Evolutionary conservation across 2,329 filamentous ascomycete species (phyloP).

Genomic region (Lasiodiplodia sp.): DNA sequence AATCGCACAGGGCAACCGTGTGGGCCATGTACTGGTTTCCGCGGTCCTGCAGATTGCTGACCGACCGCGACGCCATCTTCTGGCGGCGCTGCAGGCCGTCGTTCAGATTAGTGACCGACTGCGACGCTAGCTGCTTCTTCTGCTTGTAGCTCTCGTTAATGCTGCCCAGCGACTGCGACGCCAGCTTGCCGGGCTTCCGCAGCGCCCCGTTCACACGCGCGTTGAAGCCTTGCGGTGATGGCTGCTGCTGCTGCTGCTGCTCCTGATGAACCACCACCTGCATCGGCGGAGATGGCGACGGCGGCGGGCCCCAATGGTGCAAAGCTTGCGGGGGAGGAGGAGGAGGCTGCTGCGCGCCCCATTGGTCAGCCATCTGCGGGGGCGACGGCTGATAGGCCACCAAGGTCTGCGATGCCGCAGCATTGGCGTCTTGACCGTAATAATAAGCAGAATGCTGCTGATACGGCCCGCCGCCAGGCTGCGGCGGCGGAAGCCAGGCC

Average conservation of each 20-base stretch:
- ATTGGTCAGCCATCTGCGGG: background rate
- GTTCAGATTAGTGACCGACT: slow-evolving; percentile 19
- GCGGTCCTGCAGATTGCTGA: slow-evolving; percentile 30
- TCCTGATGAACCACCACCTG: background rate
- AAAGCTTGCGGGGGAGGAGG: slow-evolving; percentile 1
- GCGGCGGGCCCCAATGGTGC: slow-evolving; percentile 3
- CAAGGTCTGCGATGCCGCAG: background rate
- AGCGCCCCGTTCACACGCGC: slow-evolving; percentile 11
- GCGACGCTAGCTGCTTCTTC: slow-evolving; percentile 17
- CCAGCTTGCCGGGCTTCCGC: slow-evolving; percentile 14
- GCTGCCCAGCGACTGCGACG: slow-evolving; percentile 23
- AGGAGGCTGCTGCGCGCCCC: slow-evolving; percentile 6
- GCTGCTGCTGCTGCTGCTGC: slow-evolving; percentile 4
- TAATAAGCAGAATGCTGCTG: background rate
- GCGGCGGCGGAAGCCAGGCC: slow-evolving; percentile 5
- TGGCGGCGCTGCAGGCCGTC: slow-evolving; percentile 15
- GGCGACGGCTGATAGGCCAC: slow-evolving; percentile 19
- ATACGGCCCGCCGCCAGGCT: background rate
- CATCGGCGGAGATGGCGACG: slow-evolving; percentile 13
- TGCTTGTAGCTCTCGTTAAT: slow-evolving; percentile 25
- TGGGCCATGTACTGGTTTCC: slow-evolving; percentile 49
- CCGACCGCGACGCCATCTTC: slow-evolving; percentile 21
- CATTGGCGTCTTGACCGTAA: background rate
- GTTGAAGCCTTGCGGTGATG: slow-evolving; percentile 19
- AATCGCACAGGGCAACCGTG: slow-evolving; percentile 60